phyloP scores from a whole-genome alignment of 2,329 filamentous ascomycete genomes.

The Sporothrix curviconia region DNA sequence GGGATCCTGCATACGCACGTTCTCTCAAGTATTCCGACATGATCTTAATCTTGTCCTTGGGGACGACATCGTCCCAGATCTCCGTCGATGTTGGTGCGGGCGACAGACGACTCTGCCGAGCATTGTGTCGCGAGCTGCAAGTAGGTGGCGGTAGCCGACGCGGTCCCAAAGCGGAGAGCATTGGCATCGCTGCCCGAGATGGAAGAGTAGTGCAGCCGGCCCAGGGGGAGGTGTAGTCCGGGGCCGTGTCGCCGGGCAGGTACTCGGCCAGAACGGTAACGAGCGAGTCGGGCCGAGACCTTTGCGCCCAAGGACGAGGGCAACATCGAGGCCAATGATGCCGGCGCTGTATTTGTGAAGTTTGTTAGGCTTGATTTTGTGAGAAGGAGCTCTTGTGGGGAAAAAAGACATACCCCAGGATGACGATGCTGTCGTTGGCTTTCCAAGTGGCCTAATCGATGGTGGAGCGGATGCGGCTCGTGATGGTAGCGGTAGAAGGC shows the following conservation, averaged over 20 bases:
- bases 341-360: slow-evolving; percentile 32
- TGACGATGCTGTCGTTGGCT: slow-evolving; percentile 14
- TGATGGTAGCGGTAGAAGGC: too few species aligned
- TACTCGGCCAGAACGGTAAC: slow-evolving; percentile 36
- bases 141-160: slow-evolving; percentile 33
- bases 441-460: neutral
- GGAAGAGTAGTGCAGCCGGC: slow-evolving; percentile 39
- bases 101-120: slow-evolving; percentile 29
- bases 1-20: slow-evolving; percentile 29
- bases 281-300: slow-evolving; percentile 28
- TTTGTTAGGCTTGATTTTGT: neutral
- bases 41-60: slow-evolving; percentile 33
- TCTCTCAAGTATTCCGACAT: slow-evolving; percentile 36
- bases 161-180: slow-evolving; percentile 37
- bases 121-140: slow-evolving; percentile 27
- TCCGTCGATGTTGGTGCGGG: slow-evolving; percentile 34
- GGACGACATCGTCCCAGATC: slow-evolving; percentile 35
- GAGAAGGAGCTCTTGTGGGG: neutral
- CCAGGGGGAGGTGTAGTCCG: slow-evolving; percentile 37
- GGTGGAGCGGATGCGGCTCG: neutral
- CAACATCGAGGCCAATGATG: slow-evolving; percentile 35
- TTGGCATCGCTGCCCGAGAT: slow-evolving; percentile 37
- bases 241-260: slow-evolving; percentile 33
- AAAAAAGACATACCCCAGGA: neutral
- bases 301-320: slow-evolving; percentile 29